These are phyloP conservation scores for Trichosanthes truncata DNA, from an alignment of 306 rosid genomes.

Conservation along the genomic window DNA sequence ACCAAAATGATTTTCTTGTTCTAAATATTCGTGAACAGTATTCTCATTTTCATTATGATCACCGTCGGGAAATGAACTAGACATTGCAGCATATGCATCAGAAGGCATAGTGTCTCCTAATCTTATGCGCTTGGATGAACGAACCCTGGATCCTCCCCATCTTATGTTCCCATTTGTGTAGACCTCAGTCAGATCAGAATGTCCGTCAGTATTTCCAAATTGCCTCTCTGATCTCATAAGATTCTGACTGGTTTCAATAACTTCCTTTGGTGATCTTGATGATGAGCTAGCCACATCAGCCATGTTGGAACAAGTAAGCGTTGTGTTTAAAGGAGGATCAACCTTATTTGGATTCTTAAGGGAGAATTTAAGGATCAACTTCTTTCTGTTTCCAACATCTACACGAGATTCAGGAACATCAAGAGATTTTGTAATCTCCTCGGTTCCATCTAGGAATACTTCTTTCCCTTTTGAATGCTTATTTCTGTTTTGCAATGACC, in stretches of 20 bases:
- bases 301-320: conserved; percentile 23
- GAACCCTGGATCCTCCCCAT: conserved; percentile 84
- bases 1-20: conserved; percentile 31
- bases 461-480: conserved; percentile 65
- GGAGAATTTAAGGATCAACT: conserved; percentile 71
- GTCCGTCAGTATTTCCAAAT: conserved; percentile 19
- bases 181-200: conserved; percentile 29
- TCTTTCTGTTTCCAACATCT: conserved; percentile 42
- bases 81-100: conserved; percentile 32
- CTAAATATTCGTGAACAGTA: conserved; percentile 17
- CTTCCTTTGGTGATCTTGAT: conserved; percentile 40
- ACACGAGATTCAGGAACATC: conserved; percentile 34
- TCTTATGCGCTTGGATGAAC: conserved; percentile 58
- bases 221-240: conserved; percentile 22
- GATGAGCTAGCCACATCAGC: conserved; percentile 55
- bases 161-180: conserved; percentile 39
- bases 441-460: conserved; percentile 35
- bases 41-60: conserved; percentile 31
- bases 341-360: conserved; percentile 39
- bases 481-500: conserved; percentile 31
- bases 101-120: conserved; percentile 40
- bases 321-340: conserved; percentile 10
- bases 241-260: conserved; percentile 23
- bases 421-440: conserved; percentile 26
- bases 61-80: conserved; percentile 22